Evolutionary conservation across 2,329 filamentous ascomycete species (phyloP).

Genomic region (Sclerotinia minor): DNA sequence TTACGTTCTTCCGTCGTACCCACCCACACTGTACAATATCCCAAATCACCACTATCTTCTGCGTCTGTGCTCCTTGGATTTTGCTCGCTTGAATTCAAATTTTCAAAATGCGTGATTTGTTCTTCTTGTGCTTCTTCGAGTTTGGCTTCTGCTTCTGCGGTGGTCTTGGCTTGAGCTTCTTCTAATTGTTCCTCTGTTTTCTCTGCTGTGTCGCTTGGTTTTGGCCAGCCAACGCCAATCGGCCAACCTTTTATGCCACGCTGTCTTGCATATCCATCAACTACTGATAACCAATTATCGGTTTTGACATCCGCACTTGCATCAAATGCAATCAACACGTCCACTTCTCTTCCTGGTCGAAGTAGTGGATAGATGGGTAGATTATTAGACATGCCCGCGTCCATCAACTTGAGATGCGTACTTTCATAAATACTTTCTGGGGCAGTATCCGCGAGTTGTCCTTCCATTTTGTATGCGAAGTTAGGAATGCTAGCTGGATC

Average conservation of each 20-base stretch:
- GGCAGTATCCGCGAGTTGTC: slow-evolving; percentile 70
- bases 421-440: slow-evolving; percentile 72
- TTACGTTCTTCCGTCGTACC: slow-evolving; percentile 75
- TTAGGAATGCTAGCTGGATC: slow-evolving; percentile 91
- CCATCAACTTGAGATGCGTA: slow-evolving; percentile 82
- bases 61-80: slow-evolving; percentile 35
- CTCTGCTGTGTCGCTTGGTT: slow-evolving; percentile 55
- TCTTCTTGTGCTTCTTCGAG: slow-evolving; percentile 59
- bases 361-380: slow-evolving; percentile 93
- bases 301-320: slow-evolving; percentile 86
- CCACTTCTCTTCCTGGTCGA: slow-evolving; percentile 82
- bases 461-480: slow-evolving; percentile 79
- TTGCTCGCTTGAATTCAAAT: slow-evolving; percentile 36
- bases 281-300: slow-evolving; percentile 94
- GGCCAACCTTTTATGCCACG: slow-evolving; percentile 94
- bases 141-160: slow-evolving; percentile 61
- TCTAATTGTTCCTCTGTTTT: slow-evolving; percentile 66
- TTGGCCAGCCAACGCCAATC: slow-evolving; percentile 90
- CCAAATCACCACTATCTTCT: slow-evolving; percentile 61
- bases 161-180: slow-evolving; percentile 59
- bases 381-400: slow-evolving; percentile 98
- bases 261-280: slow-evolving; percentile 88
- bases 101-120: slow-evolving; percentile 44
- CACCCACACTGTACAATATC: slow-evolving; percentile 95
- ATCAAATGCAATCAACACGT: slow-evolving; percentile 90